Evolutionary conservation across 1,284 basidiomycete genomes (phyloP).

Genomic region (Thelephora terrestris): DNA sequence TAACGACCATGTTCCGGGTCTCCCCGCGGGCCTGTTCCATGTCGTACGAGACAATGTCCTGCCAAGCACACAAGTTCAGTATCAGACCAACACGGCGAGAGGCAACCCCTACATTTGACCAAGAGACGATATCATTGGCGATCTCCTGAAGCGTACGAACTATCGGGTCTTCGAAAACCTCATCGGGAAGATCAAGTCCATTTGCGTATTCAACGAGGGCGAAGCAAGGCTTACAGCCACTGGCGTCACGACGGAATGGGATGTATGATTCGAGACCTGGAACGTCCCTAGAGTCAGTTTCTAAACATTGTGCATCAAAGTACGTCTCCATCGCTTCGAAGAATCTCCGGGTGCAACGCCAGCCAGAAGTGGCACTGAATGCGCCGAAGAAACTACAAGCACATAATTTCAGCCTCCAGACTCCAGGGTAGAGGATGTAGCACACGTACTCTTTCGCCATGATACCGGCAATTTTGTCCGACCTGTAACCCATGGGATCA

Average conservation of each 20-base stretch:
- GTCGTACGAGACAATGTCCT: constrained; percentile 26
- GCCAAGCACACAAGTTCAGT: background rate
- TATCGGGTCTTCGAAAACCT: constrained; percentile 20
- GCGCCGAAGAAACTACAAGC: constrained; percentile 7
- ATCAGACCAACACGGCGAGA: background rate
- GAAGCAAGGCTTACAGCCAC: constrained; percentile 23
- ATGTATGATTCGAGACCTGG: constrained; percentile 23
- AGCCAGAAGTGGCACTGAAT: constrained; percentile 11
- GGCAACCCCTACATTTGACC: constrained; percentile 20
- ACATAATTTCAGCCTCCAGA: background rate
- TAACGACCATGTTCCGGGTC: constrained; percentile 16
- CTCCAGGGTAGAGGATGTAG: too few species aligned
- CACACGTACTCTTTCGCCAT: constrained; percentile 14
- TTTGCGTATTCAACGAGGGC: constrained; percentile 23
- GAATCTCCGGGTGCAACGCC: constrained; percentile 14
- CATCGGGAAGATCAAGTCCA: constrained; percentile 22
- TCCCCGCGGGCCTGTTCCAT: constrained; percentile 23
- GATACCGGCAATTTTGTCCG: constrained; percentile 14
- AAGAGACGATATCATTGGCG: constrained; percentile 22
- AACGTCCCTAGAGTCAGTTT: constrained; percentile 16
- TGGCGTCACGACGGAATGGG: constrained; percentile 19
- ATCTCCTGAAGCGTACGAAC: constrained; percentile 19
- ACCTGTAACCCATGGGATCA: constrained; percentile 13
- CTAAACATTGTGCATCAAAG: constrained; percentile 18
- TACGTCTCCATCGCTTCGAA: constrained; percentile 21